Evolutionary conservation across 192 early-diverging fungal species (phyloP).

Genomic region (Linnemannia schmuckeri): DNA sequence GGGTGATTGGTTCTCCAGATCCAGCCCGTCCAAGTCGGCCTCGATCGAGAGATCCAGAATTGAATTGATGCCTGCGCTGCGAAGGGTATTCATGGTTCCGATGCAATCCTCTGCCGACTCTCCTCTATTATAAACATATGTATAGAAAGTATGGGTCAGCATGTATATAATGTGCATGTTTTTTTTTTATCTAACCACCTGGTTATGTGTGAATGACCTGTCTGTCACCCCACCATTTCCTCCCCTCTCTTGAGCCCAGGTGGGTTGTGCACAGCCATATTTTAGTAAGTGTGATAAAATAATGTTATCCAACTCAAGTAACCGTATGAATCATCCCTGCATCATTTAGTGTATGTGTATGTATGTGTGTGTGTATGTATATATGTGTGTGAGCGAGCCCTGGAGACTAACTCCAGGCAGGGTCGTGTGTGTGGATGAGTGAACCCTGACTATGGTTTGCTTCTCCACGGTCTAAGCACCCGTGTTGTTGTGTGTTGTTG

Average conservation of each 20-base stretch:
- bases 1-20: slow-evolving; percentile 43
- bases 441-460: background rate
- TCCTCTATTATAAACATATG: slow-evolving; percentile 67
- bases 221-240: background rate
- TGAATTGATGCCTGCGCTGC: slow-evolving; percentile 75
- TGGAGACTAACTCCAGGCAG: background rate
- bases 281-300: background rate
- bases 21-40: slow-evolving; percentile 77
- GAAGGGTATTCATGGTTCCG: slow-evolving; percentile 82
- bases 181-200: slow-evolving; percentile 31
- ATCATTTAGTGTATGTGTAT: background rate
- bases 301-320: too few species aligned
- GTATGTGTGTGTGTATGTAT: background rate
- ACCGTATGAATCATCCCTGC: background rate
- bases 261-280: slow-evolving; percentile 9
- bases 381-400: slow-evolving; percentile 1
- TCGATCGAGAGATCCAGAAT: slow-evolving; percentile 93
- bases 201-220: background rate
- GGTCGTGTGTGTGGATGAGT: background rate
- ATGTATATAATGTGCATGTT: background rate
- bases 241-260: background rate
- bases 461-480: slow-evolving; percentile 4
- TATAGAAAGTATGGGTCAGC: background rate
- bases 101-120: slow-evolving; percentile 88
- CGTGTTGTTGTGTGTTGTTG: background rate